These are phyloP conservation scores for Ganoderma resinaceum DNA, from an alignment of 1,284 basidiomycete species.

Conservation along the genomic window DNA sequence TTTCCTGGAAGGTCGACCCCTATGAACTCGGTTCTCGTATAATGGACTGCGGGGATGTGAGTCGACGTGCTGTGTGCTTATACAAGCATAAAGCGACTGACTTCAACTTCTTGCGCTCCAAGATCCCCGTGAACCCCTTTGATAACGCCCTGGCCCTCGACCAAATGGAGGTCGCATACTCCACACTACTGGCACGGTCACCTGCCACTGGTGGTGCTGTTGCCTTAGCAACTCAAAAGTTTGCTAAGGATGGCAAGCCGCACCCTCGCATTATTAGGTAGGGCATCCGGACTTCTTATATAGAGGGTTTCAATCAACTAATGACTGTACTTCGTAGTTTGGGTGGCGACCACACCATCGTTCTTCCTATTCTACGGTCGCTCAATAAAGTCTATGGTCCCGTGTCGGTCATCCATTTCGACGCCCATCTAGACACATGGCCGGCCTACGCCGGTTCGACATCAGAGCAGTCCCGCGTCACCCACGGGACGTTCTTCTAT, in stretches of 20 bases:
- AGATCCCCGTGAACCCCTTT: constrained; percentile 76
- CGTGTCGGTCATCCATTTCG: constrained; percentile 83
- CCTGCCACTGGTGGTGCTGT: constrained; percentile 43
- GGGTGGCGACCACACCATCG: constrained; percentile 84
- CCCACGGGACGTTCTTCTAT: constrained; percentile 82
- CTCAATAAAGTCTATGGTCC: constrained; percentile 78
- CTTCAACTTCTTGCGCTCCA: not conserved
- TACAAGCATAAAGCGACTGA: not conserved
- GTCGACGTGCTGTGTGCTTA: constrained; percentile 17
- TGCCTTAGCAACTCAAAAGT: constrained; percentile 23
- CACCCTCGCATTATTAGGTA: constrained; percentile 76
- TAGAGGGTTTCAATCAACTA: not conserved
- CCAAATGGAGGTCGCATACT: constrained; percentile 82
- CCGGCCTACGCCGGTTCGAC: constrained; percentile 56
- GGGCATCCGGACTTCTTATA: not conserved
- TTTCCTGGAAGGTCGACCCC: constrained; percentile 74
- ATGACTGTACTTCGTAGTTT: constrained; percentile 49
- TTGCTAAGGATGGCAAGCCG: constrained; percentile 60
- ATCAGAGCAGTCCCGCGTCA: constrained; percentile 69
- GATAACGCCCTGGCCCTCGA: constrained; percentile 80
- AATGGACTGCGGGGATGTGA: constrained; percentile 84
- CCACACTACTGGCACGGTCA: constrained; percentile 66
- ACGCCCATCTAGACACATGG: constrained; percentile 81
- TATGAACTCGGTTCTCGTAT: constrained; percentile 64
- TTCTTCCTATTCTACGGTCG: constrained; percentile 77